Conservation (phyloP, 768 basidiomycete genomes). For the Mycena kentingensis region DNA sequence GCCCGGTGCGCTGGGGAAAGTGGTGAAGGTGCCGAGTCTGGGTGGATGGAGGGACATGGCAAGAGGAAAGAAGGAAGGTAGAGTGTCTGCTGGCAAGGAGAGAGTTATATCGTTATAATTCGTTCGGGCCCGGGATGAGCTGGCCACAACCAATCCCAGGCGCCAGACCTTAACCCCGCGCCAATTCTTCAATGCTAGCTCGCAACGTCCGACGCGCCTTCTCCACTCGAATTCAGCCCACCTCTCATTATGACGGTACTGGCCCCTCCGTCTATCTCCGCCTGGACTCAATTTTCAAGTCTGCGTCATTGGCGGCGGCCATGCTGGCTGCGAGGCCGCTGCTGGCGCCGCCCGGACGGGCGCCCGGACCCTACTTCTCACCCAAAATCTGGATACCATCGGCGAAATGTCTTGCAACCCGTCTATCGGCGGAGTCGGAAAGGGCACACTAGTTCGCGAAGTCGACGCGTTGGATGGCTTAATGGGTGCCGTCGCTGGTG, state of each 20-base stretch:
- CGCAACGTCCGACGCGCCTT: background rate
- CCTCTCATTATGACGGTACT: background rate
- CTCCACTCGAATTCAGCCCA: too few relatives aligned
- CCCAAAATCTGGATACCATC: slow-evolving; percentile 78
- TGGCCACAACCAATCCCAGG: too few relatives aligned
- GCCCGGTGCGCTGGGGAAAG: slow-evolving; percentile 74
- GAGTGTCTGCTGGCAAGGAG: background rate
- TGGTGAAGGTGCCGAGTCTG: slow-evolving; percentile 54
- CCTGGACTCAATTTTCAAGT: slow-evolving; percentile 41
- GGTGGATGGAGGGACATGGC: slow-evolving; percentile 22
- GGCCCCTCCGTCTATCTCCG: background rate
- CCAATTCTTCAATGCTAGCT: too few relatives aligned
- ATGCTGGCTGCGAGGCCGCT: slow-evolving; percentile 92
- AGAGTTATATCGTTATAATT: too few relatives aligned
- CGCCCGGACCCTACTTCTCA: slow-evolving; percentile 77
- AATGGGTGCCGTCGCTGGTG: slow-evolving; percentile 82
- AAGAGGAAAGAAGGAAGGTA: slow-evolving; percentile 7
- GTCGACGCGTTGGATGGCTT: slow-evolving; percentile 89
- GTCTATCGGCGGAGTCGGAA: slow-evolving; percentile 89
- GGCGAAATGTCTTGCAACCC: slow-evolving; percentile 90
- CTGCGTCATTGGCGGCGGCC: slow-evolving; percentile 88
- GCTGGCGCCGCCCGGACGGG: slow-evolving; percentile 83
- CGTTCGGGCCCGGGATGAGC: too few relatives aligned
- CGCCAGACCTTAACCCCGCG: too few relatives aligned
- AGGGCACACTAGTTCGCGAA: slow-evolving; percentile 89